A percentile compares a stretch with the other conserved stretches of the same genome.
Conservation (phyloP, 768 basidiomycete species). For the Trametes cinnabarina region DNA sequence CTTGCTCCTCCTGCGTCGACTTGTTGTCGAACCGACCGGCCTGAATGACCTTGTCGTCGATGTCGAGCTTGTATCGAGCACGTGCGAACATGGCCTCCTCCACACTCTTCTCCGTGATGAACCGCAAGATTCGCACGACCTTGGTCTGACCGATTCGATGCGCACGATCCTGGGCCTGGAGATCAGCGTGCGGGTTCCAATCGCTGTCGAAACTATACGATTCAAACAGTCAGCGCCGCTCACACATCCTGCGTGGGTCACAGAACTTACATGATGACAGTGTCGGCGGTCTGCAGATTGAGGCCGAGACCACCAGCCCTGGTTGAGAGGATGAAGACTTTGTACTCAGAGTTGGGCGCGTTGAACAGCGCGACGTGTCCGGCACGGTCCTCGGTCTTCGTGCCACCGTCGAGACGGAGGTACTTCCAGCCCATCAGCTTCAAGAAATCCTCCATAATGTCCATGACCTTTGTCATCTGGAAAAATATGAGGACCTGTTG, state of each 20-base stretch:
- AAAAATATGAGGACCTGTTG: conserved; percentile 94
- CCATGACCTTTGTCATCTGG: conserved; percentile 99
- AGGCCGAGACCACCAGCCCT: conserved; percentile 91
- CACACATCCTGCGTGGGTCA: background rate
- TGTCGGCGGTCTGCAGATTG: conserved; percentile 95
- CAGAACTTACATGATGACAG: conserved; percentile 80
- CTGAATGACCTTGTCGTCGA: conserved; percentile 99
- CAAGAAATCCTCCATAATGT: conserved; percentile 95
- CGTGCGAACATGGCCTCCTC: conserved; percentile 98
- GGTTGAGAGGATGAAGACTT: conserved; percentile 92
- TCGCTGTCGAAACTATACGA: conserved; percentile 70
- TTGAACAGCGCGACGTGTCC: conserved; percentile 86
- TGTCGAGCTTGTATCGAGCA: conserved; percentile 93
- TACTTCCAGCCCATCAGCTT: conserved; percentile 84
- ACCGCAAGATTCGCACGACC: conserved; percentile 92
- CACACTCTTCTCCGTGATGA: conserved; percentile 97
- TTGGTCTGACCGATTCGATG: conserved; percentile 99
- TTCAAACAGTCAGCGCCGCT: background rate
- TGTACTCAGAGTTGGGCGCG: conserved; percentile 81
- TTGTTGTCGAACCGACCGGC: conserved; percentile 99
- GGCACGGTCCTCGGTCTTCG: conserved; percentile 93
- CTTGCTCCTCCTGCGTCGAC: conserved; percentile 96
- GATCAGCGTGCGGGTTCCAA: conserved; percentile 98
- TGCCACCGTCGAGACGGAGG: conserved; percentile 93
- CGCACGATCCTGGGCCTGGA: conserved; percentile 98